Base-by-base conservation (phyloP, 306 rosid species). In the Malus domestica region DNA sequence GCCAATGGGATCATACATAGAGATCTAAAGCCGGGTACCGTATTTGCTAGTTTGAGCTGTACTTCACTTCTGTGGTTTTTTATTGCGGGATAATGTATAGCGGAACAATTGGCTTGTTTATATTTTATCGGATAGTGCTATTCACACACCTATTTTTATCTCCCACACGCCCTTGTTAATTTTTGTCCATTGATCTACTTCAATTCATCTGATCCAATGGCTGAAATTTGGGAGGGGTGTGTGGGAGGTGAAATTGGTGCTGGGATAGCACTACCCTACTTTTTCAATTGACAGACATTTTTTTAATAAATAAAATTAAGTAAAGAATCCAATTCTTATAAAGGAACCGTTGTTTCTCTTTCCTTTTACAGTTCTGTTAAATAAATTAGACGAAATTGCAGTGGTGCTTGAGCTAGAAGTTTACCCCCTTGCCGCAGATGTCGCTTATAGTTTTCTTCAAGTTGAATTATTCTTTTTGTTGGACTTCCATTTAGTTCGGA, bases 1-100 rank as follows among this genome's bases (percentile, higher is more conserved):
- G 99, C 90, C 74, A 95, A 92, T 71, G 99, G 99, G 81, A 95
- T 95, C 84, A 95, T 92, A 69, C 97, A 95, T 67, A 90, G 99
- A 89, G 99, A 95, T 86, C 84, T 95, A 35, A 95, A 95, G 85
- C 99, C 99, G 73, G 97, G 97, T 95, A 90, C 77, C 46, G 14
- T 35, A 45, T 23, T 23, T 55, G 67, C 83, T 75, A 52, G 80
- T 40, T 79, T 75, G 65, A 57, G 74, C 60, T 63, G 67, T 59
- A 4, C 61, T 80, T 73, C 5, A 8, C 65, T 67, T 18, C 61
- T 55, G 51, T 44, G 54, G 51, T 67, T 67, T 63, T 44, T 35
- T 80, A 42, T 45, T 74, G 55, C 59, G 70, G 55, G 71, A 57
- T 81, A 27, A 60, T 69, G 49, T 67, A 25, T 4, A 57, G 4